A percentile compares a stretch with the other conserved stretches of the same genome.
Conservation (phyloP, 768 basidiomycete genomes). For the Panellus pusillus region DNA sequence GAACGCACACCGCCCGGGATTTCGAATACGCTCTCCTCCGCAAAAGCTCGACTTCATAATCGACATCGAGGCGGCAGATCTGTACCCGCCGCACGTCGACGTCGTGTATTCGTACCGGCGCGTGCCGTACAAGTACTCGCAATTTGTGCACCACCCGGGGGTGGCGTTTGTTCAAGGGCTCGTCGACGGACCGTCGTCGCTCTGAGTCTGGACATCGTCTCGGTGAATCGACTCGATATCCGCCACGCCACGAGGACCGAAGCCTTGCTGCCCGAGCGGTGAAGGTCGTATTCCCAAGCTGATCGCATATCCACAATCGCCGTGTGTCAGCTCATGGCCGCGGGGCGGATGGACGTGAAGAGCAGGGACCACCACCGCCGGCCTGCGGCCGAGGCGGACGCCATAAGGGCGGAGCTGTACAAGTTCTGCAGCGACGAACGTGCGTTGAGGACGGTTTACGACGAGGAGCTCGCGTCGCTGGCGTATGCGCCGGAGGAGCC, state of each 20-base stretch:
- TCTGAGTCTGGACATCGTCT: too few relatives aligned
- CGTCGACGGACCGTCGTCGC: too few relatives aligned
- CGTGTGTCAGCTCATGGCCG: conserved; percentile 74
- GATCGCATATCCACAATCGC: too few relatives aligned
- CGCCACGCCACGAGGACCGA: too few relatives aligned
- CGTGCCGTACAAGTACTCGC: conserved; percentile 73
- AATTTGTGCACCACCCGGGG: conserved; percentile 90
- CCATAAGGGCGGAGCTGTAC: conserved; percentile 58
- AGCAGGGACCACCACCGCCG: conserved; percentile 51
- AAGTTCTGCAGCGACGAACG: conserved; percentile 64
- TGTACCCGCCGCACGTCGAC: conserved; percentile 81
- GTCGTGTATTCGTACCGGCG: conserved; percentile 90
- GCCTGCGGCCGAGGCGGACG: conserved; percentile 59
- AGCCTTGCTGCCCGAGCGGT: too few relatives aligned
- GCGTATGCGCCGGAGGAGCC: conserved; percentile 52
- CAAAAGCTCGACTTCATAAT: conserved; percentile 80
- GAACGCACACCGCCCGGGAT: conserved; percentile 63
- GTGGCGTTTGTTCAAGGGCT: conserved; percentile 89
- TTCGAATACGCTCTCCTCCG: conserved; percentile 80
- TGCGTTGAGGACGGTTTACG: conserved; percentile 66
- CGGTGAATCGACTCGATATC: too few relatives aligned
- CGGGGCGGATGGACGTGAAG: conserved; percentile 62
- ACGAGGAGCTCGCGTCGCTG: conserved; percentile 61
- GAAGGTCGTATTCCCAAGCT: too few relatives aligned
- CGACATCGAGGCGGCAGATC: conserved; percentile 73